Evolutionary conservation across 2,329 filamentous ascomycete species (phyloP).

Genomic region (Fusarium gaditjirri): DNA sequence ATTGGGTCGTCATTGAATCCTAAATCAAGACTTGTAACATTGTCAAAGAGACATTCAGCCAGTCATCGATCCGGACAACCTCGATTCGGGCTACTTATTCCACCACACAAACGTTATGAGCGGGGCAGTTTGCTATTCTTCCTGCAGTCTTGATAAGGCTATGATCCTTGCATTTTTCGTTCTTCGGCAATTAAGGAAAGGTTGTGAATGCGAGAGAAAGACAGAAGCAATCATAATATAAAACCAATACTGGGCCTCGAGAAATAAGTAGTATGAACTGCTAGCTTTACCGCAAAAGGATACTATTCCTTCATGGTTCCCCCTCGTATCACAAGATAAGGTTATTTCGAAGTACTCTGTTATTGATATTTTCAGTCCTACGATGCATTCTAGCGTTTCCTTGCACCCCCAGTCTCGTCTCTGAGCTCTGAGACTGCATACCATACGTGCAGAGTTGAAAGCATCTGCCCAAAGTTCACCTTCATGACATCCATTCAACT

Average conservation of each 20-base stretch:
- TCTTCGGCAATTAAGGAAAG: conserved; percentile 18
- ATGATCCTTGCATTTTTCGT: conserved; percentile 23
- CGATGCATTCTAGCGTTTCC: neutral
- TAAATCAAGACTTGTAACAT: neutral
- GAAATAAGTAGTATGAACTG: neutral
- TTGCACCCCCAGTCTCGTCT: conserved; percentile 6
- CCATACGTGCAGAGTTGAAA: conserved; percentile 22
- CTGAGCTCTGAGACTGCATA: conserved; percentile 23
- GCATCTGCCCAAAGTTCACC: neutral
- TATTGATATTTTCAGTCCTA: neutral
- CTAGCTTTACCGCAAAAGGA: neutral
- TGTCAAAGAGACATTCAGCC: conserved; percentile 11
- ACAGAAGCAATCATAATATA: conserved; percentile 6
- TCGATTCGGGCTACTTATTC: conserved; percentile 19
- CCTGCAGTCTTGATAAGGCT: neutral
- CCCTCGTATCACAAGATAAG: neutral
- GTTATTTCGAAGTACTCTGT: neutral
- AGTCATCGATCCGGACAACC: conserved; percentile 13
- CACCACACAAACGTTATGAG: conserved; percentile 24
- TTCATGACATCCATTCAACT: neutral
- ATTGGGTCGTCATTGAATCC: neutral
- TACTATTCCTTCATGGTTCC: neutral
- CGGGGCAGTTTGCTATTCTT: conserved; percentile 26
- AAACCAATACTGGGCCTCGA: neutral
- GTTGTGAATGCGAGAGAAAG: neutral